These are phyloP conservation scores for Paramecium tetraurelia DNA, from an alignment of 73 alveolate species.

Conservation along the genomic window DNA sequence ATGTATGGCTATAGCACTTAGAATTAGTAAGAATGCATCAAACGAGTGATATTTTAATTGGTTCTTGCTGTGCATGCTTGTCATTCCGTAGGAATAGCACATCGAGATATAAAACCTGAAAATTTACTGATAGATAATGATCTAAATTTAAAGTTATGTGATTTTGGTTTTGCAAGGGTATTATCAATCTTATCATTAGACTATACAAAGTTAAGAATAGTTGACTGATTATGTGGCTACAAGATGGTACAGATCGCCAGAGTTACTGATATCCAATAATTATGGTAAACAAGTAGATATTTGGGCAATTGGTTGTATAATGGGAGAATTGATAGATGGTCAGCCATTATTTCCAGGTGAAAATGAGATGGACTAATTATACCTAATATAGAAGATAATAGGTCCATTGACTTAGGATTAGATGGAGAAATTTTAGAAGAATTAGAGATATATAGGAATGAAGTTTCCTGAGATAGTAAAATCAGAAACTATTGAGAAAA, in stretches of 20 bases:
- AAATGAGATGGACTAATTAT: slow-evolving; percentile 82
- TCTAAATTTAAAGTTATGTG: slow-evolving; percentile 58
- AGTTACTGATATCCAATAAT: slow-evolving; percentile 32
- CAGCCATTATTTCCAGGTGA: slow-evolving; percentile 95
- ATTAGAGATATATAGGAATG: slow-evolving; percentile 81
- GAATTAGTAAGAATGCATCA: slow-evolving; percentile 49
- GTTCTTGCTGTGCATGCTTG: slow-evolving; percentile 60
- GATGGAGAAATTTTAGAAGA: slow-evolving; percentile 74
- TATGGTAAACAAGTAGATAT: slow-evolving; percentile 87
- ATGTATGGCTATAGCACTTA: not conserved
- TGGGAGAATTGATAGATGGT: slow-evolving; percentile 96
- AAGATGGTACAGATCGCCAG: slow-evolving; percentile 65
- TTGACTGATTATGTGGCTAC: slow-evolving; percentile 63
- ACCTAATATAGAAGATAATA: slow-evolving; percentile 76
- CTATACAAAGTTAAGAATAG: not conserved
- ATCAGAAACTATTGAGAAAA: slow-evolving; percentile 85
- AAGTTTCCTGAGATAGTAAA: slow-evolving; percentile 80
- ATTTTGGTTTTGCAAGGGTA: slow-evolving; percentile 63
- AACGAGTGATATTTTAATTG: slow-evolving; percentile 49
- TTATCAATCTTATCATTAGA: not conserved
- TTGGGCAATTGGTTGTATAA: slow-evolving; percentile 95
- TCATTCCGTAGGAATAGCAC: slow-evolving; percentile 55
- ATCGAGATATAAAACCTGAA: slow-evolving; percentile 62
- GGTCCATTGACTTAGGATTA: slow-evolving; percentile 80
- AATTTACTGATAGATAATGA: slow-evolving; percentile 48